These are phyloP conservation scores for Nepenthes alata DNA, from an alignment of 179 eudicot species.

Conservation along the genomic window DNA sequence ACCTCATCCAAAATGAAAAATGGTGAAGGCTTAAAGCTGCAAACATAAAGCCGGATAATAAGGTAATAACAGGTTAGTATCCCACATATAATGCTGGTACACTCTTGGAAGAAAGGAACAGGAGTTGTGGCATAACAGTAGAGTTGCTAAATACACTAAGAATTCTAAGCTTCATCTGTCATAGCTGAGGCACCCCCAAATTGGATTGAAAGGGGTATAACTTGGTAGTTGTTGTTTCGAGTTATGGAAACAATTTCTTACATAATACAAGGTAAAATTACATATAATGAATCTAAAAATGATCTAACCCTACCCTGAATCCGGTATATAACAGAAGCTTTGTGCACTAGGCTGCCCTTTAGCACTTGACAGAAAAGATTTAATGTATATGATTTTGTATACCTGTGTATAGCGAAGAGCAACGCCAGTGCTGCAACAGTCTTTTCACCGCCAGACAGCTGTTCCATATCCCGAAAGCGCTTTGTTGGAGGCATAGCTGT, in stretches of 20 bases:
- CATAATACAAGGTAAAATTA: too few relatives aligned
- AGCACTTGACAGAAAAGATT: neutral
- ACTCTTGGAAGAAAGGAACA: neutral
- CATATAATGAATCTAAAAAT: too few relatives aligned
- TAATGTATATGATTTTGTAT: neutral
- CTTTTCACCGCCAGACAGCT: constrained; percentile 97
- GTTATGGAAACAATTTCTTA: too few relatives aligned
- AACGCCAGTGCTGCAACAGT: constrained; percentile 98
- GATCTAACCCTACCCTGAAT: too few relatives aligned
- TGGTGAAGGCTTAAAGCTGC: constrained; percentile 92
- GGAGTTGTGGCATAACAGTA: too few relatives aligned
- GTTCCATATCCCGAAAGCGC: constrained; percentile 97
- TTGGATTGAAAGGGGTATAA: too few relatives aligned
- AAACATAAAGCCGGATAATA: constrained; percentile 3
- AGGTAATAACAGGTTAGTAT: neutral
- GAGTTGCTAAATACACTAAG: too few relatives aligned
- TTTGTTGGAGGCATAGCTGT: constrained; percentile 99
- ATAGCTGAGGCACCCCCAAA: too few relatives aligned
- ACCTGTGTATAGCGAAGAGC: constrained; percentile 97
- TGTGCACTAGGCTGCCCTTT: too few relatives aligned
- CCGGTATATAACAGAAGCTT: too few relatives aligned
- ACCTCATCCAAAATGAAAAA: constrained; percentile 98
- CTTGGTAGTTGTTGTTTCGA: too few relatives aligned
- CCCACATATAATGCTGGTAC: neutral
- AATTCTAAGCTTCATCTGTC: too few relatives aligned